phyloP scores from a whole-genome alignment of 805 yeast species.

The Yarrowia porcina region DNA sequence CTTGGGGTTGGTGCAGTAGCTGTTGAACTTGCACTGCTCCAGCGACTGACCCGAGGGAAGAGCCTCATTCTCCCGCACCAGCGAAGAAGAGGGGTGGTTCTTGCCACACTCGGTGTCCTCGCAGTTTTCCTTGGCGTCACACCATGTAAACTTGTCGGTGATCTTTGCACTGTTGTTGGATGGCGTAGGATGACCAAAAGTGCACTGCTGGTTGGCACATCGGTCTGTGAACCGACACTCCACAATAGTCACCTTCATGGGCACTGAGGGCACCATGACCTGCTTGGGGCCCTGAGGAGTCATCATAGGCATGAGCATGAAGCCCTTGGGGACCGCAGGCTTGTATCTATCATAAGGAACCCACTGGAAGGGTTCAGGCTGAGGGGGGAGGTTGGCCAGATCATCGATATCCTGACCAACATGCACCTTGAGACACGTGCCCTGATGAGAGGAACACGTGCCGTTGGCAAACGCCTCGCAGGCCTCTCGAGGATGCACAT shows the following conservation, averaged over 20 bases:
- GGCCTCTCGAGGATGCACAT: conserved; percentile 73
- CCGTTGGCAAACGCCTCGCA: conserved; percentile 55
- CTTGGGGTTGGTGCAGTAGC: conserved; percentile 67
- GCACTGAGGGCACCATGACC: conserved; percentile 54
- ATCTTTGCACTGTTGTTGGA: conserved; percentile 73
- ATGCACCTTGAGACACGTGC: conserved; percentile 79
- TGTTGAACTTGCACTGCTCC: conserved; percentile 80
- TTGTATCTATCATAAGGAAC: background rate
- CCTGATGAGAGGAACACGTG: conserved; percentile 75
- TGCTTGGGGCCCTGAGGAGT: conserved; percentile 14
- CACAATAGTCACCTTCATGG: conserved; percentile 40
- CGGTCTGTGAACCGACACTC: conserved; percentile 73
- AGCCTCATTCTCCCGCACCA: conserved; percentile 37
- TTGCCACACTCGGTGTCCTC: conserved; percentile 57
- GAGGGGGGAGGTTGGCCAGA: conserved; percentile 18
- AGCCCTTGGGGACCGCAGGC: conserved; percentile 8
- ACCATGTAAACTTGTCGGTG: conserved; percentile 61
- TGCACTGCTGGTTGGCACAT: conserved; percentile 77
- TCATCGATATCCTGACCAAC: conserved; percentile 64
- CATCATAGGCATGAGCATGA: conserved; percentile 14
- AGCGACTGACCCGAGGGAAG: conserved; percentile 50
- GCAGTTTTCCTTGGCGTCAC: conserved; percentile 67
- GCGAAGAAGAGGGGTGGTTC: conserved; percentile 79
- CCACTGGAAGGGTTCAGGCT: conserved; percentile 24
- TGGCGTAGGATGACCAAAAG: conserved; percentile 90